Evolutionary conservation across 495 filamentous ascomycete genomes (phyloP).

Genomic region (Xylaria telfairii): DNA sequence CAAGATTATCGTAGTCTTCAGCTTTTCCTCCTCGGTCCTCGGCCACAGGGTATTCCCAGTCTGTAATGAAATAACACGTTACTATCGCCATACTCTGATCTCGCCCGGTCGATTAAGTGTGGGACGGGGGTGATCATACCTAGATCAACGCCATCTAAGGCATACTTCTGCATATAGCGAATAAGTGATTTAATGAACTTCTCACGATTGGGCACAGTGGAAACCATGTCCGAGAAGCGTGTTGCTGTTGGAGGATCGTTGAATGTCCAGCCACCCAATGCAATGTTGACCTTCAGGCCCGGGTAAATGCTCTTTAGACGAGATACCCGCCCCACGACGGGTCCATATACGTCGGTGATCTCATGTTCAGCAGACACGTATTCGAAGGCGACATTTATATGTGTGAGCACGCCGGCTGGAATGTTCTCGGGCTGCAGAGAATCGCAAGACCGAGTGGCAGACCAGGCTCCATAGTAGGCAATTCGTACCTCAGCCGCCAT

Average conservation of each 20-base stretch:
- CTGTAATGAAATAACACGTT: slow-evolving; percentile 18
- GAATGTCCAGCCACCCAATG: slow-evolving; percentile 53
- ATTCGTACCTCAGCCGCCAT: slow-evolving; percentile 10
- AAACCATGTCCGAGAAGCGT: background rate
- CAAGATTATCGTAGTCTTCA: slow-evolving; percentile 23
- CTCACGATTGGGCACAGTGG: background rate
- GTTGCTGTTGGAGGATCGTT: slow-evolving; percentile 38
- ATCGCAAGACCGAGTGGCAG: slow-evolving; percentile 1
- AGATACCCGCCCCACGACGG: slow-evolving; percentile 33
- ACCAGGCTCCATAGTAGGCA: slow-evolving; percentile 16
- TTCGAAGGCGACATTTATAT: slow-evolving; percentile 30
- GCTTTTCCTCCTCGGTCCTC: slow-evolving; percentile 26
- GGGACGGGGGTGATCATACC: background rate
- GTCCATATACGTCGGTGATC: background rate
- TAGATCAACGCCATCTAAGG: background rate
- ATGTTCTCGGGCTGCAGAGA: slow-evolving; percentile 1
- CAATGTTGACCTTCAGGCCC: slow-evolving; percentile 42
- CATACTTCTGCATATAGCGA: background rate
- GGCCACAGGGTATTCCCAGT: slow-evolving; percentile 34
- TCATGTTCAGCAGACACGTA: background rate
- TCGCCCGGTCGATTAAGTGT: background rate
- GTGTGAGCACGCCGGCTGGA: slow-evolving; percentile 21
- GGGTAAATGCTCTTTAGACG: slow-evolving; percentile 37
- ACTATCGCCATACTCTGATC: background rate
- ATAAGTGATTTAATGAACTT: background rate